phyloP scores from a whole-genome alignment of 2,329 filamentous ascomycete species.

The Pezicula rhizophila region DNA sequence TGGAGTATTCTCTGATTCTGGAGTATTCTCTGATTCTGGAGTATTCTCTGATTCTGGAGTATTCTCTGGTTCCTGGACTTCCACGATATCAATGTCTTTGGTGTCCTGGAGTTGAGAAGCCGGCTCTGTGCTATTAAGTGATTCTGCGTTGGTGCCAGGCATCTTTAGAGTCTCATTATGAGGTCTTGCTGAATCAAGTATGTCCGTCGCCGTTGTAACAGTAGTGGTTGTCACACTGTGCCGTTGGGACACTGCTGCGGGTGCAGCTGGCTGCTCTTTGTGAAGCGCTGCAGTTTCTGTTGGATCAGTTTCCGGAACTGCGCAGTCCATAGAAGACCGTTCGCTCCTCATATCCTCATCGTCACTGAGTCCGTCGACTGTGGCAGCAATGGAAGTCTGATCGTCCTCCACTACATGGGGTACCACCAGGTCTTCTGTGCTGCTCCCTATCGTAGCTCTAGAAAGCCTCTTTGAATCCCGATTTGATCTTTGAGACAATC shows the following conservation, averaged over 20 bases:
- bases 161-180: no score
- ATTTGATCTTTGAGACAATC: constrained; percentile 16
- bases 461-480: constrained; percentile 20
- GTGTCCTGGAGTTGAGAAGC: no score
- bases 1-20: background rate
- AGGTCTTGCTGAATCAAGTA: background rate
- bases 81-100: no score
- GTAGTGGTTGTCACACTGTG: background rate
- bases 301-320: background rate
- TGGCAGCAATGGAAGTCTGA: constrained; percentile 50
- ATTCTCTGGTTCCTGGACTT: background rate
- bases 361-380: constrained; percentile 45
- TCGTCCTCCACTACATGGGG: constrained; percentile 30
- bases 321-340: constrained; percentile 16
- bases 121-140: no score
- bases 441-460: constrained; percentile 20
- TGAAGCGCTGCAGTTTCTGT: background rate
- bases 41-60: background rate
- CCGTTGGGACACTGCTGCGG: background rate
- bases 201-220: background rate
- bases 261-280: background rate
- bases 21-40: background rate
- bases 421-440: constrained; percentile 39
- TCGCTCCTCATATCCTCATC: constrained; percentile 26
- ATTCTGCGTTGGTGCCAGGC: no score